Conservation (phyloP, 768 basidiomycete genomes). For the Mycena galopus region DNA sequence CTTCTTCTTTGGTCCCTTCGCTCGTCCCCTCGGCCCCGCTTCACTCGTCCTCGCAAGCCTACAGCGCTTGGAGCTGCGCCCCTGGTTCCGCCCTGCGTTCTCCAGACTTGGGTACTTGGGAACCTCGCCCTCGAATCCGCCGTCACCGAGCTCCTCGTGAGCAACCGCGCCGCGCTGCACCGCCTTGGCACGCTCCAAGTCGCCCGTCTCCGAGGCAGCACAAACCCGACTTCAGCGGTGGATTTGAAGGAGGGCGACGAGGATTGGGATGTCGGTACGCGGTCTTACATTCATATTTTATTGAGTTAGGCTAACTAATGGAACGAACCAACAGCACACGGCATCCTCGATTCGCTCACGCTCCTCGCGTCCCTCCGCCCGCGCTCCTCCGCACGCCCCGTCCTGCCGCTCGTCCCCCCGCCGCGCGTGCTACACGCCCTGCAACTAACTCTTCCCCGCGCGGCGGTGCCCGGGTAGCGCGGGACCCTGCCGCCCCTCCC, state of each 20-base stretch:
- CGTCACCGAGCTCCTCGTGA: slow-evolving; percentile 75
- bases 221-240: slow-evolving; percentile 51
- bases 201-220: slow-evolving; percentile 61
- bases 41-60: too few species aligned
- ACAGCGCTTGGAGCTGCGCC: too few species aligned
- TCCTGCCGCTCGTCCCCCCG: slow-evolving; percentile 69
- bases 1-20: too few species aligned
- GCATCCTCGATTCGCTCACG: slow-evolving; percentile 77
- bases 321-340: slow-evolving; percentile 72
- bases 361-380: slow-evolving; percentile 81
- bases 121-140: slow-evolving; percentile 76
- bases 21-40: too few species aligned
- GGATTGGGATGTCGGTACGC: slow-evolving; percentile 86
- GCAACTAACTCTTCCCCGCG: slow-evolving; percentile 75
- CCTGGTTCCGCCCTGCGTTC: too few species aligned
- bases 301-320: slow-evolving; percentile 30
- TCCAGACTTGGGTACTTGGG: too few species aligned
- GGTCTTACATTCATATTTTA: slow-evolving; percentile 22
- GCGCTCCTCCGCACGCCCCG: slow-evolving; percentile 57
- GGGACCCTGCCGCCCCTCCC: slow-evolving; percentile 76
- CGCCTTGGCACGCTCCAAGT: slow-evolving; percentile 77
- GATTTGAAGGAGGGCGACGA: slow-evolving; percentile 76
- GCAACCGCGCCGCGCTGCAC: slow-evolving; percentile 73
- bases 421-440: slow-evolving; percentile 76
- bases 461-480: slow-evolving; percentile 75